Evolutionary conservation across 2,329 filamentous ascomycete genomes (phyloP), one percentile per base, ranked within the genome.

Genomic region (Exophiala xenobiotica): DNA sequence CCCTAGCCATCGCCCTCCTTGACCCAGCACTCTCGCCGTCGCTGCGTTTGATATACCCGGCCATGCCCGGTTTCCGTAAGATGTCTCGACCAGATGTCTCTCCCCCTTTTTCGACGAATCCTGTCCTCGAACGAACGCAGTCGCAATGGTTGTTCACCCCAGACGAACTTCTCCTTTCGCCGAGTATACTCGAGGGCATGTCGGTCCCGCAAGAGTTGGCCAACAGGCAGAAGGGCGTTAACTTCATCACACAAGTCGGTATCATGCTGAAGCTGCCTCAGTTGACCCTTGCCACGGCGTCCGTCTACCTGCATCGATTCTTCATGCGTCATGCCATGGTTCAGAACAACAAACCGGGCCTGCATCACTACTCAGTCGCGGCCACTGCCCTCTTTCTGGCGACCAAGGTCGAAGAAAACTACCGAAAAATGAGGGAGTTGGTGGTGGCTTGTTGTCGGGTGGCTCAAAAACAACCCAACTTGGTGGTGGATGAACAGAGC

Each of bases 391-490:
- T 99, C 2, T 99, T 97, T 63, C 80, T 99, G 7, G 92, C 93
- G 6, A 96, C 95, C 61, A 99, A 99, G 69, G 92, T 95, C 16
- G 92, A 99, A 67, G 93, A 99, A 68, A 96, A 95, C 67, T 95
- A 90, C 66, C 86, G 92, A 42, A 96, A 96, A 71, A 96, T 96
- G 62, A 95, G 90, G 64, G 90, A 96, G 59, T 79, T 99, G 54
- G 92, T 99, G 59, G 86, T 96, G 24, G 89, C 91, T 1, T 93
- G 95, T 63, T 93, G 90, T 54, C 89, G 92, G 60, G 90, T 96
- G 16, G 93, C 92, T 22, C 90, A 96, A 70, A 97, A 99, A 74
- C 92, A 97, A 62, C 78, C 89, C 1, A 88, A 90, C 63, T 81
- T 96, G 53, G 77, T 92, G 47, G 88, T 97, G 46, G 93, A 99